Base-by-base conservation (phyloP, 2,329 filamentous ascomycete species). In the Cucurbitaria berberidis region DNA sequence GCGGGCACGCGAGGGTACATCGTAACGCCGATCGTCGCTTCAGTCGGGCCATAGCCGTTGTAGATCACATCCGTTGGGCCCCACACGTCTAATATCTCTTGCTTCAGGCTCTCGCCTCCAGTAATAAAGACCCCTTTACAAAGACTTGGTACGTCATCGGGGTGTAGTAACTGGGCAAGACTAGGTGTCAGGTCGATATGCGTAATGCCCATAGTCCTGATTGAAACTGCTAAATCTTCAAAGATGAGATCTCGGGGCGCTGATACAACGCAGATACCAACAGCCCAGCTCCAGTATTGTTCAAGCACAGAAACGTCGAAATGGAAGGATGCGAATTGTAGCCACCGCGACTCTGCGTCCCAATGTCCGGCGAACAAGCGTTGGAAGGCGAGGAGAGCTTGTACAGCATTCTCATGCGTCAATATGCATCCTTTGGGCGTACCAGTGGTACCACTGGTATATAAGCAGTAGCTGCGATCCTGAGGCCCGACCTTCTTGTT, bases 201-300 rank as follows among this genome's bases (percentile, higher is more conserved):
- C 0, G 93, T 96, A 57, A 97, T 93, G 8, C 80, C 76, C 3
- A 96, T 81, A 19, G 80, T 81, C 16, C 84, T 84, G 52, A 97
- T 93, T 0, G 88, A 86, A 1, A 83, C 84, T 1, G 89, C 82
- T 15, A 97, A 80, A 64, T 97, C 91, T 63, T 95, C 90, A 29
- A 97, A 87, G 1, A 97, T 88, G 1, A 96, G 70, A 69, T 97
- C 92, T 60, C 90, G 84, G 0, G 91, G 89, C 6, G 90, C 92
- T 2, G 90, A 87, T 1, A 93, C 89, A 0, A 97, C 83, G 3
- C 89, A 88, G 22, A 97, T 92, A 1, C 92, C 92, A 0, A 95
- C 89, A 24, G 89, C 91, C 93, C 93, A 97, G 52, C 88, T 95
- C 91, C 91, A 97, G 72, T 93, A 97, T 67, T 96, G 93, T 69